Evolutionary conservation across 495 filamentous ascomycete genomes (phyloP), one percentile per base, ranked within the genome.

Genomic region (Penicillium paxilli): DNA sequence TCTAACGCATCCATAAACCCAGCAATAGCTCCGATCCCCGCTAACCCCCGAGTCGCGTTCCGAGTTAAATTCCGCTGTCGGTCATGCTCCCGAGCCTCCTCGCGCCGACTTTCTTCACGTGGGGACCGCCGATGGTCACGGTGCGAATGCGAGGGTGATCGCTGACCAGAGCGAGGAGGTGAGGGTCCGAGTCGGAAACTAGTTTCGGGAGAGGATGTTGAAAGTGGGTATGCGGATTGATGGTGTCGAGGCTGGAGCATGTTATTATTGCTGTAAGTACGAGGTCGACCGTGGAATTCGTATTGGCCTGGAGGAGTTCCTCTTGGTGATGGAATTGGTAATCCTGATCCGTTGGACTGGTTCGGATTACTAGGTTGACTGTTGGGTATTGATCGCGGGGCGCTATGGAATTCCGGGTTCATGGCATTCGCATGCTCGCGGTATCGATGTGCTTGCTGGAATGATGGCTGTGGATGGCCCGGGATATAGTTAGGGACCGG

Each of bases 1-100:
- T 72, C 67, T 17, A 78, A 54, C 14, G 75, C 65, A 62, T 78
- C 75, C 69, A 77, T 67, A 44, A 78, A 69, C 12, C 72, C 75
- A 4, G 69, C 75, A 26, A 76, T 66, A 3, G 75, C 75, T 7
- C 71, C 70, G n/a, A 71, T 71, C 1, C 75, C 74, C 19, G 63
- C 65, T 9, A 78, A 44, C 10, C 75, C 74, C 26, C 66, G 63
- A 33, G 69, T 74, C 5, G 75, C 67, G 42, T 68, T 74, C 24
- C 66, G 66, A 26, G 57, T 68, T 17, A 73, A 45, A 21, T 51
- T 32, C 28, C 65, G 58, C n/a, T 61, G 47, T 32, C 62, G 53
- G 28, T 67, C 49, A 32, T 61, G 53, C 33, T 67, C 51, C 42
- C 63, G 57, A 32, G 62, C 53, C 51, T 61, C 67, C 4, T 42